A percentile compares a stretch with the other conserved stretches of the same genome.
Conservation (phyloP, 139 green algal species). For the Nannochloris sp. region DNA sequence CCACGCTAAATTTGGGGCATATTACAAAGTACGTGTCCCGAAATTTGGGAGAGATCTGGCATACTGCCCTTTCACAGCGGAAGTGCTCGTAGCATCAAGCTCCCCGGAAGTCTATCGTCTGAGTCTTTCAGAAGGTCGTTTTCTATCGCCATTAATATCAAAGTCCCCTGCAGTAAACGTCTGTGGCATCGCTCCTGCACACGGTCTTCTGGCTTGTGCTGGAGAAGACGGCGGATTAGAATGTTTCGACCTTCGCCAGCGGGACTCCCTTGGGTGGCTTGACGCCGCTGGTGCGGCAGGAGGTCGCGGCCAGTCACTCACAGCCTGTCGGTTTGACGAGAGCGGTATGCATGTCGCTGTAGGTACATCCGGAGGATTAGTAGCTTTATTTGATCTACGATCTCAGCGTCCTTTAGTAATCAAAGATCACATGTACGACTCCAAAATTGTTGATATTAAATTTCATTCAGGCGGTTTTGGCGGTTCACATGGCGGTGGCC, state of each 20-base stretch:
- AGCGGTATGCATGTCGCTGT: constrained; percentile 74
- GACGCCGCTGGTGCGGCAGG: constrained; percentile 58
- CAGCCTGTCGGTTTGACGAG: constrained; percentile 78
- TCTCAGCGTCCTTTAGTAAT: constrained; percentile 60
- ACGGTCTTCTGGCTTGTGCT: constrained; percentile 62
- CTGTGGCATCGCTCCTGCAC: constrained; percentile 47
- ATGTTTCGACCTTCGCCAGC: constrained; percentile 83
- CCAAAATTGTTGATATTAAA: constrained; percentile 88
- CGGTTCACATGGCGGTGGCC: not conserved
- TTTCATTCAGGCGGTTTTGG: constrained; percentile 52
- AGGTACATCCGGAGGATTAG: constrained; percentile 75
- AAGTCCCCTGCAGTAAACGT: constrained; percentile 71
- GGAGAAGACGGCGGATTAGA: constrained; percentile 87
- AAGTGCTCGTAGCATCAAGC: constrained; percentile 77
- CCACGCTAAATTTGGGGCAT: constrained; percentile 85
- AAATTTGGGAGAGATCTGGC: constrained; percentile 71
- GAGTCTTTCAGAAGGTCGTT: constrained; percentile 84
- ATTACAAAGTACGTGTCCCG: constrained; percentile 76
- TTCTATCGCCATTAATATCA: constrained; percentile 65
- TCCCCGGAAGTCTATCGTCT: constrained; percentile 66
- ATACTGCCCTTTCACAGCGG: constrained; percentile 64
- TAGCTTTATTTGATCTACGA: constrained; percentile 83
- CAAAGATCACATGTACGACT: constrained; percentile 97
- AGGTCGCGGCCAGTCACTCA: constrained; percentile 59
- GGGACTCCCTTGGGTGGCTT: constrained; percentile 43